Evolutionary conservation across 2,329 filamentous ascomycete species (phyloP).

Genomic region (Zalaria obscura): DNA sequence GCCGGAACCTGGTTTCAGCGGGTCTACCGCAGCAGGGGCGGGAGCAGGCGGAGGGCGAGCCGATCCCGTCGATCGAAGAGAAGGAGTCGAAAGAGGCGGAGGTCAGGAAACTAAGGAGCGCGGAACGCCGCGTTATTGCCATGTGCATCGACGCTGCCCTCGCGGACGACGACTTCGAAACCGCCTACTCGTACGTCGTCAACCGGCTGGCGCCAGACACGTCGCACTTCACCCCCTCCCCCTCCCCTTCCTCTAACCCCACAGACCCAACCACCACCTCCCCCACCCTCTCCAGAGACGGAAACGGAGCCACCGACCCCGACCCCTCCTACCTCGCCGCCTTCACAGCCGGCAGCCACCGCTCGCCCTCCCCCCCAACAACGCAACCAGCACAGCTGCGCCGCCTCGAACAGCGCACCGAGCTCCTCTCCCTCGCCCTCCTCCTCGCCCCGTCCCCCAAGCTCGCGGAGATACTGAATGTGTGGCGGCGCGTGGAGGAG

Average conservation of each 20-base stretch:
- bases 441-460: slow-evolving; percentile 56
- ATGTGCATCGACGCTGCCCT: slow-evolving; percentile 72
- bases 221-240: slow-evolving; percentile 7
- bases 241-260: slow-evolving; percentile 5
- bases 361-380: slow-evolving; percentile 19
- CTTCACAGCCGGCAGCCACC: slow-evolving; percentile 62
- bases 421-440: slow-evolving; percentile 62
- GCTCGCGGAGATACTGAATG: slow-evolving; percentile 60
- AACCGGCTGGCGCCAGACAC: slow-evolving; percentile 40
- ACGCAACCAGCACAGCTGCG: slow-evolving; percentile 45
- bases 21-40: slow-evolving; percentile 12
- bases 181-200: slow-evolving; percentile 70
- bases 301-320: slow-evolving; percentile 26
- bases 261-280: slow-evolving; percentile 3
- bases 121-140: slow-evolving; percentile 55
- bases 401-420: slow-evolving; percentile 67
- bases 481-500: slow-evolving; percentile 64
- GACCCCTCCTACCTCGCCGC: slow-evolving; percentile 69
- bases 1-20: slow-evolving; percentile 49
- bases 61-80: slow-evolving; percentile 14
- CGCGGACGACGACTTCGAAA: slow-evolving; percentile 68
- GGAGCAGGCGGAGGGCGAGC: slow-evolving; percentile 10
- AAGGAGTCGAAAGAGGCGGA: slow-evolving; percentile 10
- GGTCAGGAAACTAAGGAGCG: slow-evolving; percentile 16
- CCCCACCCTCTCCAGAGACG: slow-evolving; percentile 1